phyloP scores from a whole-genome alignment of 148 eudicot genomes.

The Vaccinium macrocarpon region DNA sequence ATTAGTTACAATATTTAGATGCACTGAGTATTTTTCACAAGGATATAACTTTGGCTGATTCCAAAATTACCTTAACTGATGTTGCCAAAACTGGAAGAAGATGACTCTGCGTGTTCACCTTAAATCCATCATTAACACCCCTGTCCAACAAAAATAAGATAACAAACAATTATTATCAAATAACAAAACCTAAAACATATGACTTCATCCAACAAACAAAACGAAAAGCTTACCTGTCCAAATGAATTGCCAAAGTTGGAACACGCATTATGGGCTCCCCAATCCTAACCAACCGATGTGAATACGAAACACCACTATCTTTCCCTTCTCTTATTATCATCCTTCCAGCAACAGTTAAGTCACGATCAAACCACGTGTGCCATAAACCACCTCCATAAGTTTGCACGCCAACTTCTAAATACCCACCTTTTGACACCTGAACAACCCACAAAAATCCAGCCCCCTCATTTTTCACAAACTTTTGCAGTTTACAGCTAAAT shows the following conservation, averaged over 20 bases:
- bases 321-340: constrained; percentile 63
- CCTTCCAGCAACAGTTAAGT: constrained; percentile 86
- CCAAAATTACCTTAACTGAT: constrained; percentile 66
- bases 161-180: constrained; percentile 3
- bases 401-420: constrained; percentile 86
- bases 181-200: not conserved
- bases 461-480: not conserved
- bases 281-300: constrained; percentile 74
- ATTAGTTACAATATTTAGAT: not conserved
- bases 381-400: constrained; percentile 96
- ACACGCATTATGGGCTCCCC: constrained; percentile 91
- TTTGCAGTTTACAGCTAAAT: not conserved
- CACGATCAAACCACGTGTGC: constrained; percentile 99
- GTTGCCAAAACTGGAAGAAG: constrained; percentile 93
- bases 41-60: not conserved
- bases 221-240: constrained; percentile 60
- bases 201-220: not conserved
- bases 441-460: not conserved
- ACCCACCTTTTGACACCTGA: constrained; percentile 89
- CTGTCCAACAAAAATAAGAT: constrained; percentile 38
- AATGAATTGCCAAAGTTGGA: constrained; percentile 95
- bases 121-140: constrained; percentile 73
- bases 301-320: constrained; percentile 57
- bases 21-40: not conserved
- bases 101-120: constrained; percentile 84